Evolutionary conservation across 1,284 basidiomycete genomes (phyloP).

Genomic region (Trichosporon sp.): DNA sequence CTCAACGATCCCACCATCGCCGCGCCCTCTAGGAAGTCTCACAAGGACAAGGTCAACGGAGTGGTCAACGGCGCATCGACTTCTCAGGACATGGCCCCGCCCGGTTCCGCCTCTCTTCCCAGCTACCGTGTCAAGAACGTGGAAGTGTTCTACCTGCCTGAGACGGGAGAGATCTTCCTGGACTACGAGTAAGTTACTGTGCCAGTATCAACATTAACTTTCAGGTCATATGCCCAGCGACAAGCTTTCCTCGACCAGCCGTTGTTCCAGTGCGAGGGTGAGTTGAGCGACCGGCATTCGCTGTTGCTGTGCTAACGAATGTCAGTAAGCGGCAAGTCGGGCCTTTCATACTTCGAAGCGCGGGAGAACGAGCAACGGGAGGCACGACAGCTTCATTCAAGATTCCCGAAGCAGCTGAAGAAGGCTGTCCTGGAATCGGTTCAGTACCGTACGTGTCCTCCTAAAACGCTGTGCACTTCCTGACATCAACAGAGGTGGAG

Average conservation of each 20-base stretch:
- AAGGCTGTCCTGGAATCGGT: slow-evolving; percentile 82
- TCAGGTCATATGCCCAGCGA: slow-evolving; percentile 79
- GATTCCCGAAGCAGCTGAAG: slow-evolving; percentile 90
- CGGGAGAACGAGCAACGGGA: slow-evolving; percentile 85
- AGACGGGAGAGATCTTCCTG: slow-evolving; percentile 93
- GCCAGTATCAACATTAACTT: slow-evolving; percentile 3
- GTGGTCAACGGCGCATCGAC: slow-evolving; percentile 8
- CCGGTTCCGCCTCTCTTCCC: background rate
- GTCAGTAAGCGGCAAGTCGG: slow-evolving; percentile 80
- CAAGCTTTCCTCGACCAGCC: slow-evolving; percentile 90
- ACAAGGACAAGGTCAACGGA: slow-evolving; percentile 11
- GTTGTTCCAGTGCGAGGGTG: slow-evolving; percentile 47
- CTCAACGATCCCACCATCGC: slow-evolving; percentile 19
- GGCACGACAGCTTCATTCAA: slow-evolving; percentile 75
- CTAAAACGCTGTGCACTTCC: too few relatives aligned
- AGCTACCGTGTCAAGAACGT: slow-evolving; percentile 30
- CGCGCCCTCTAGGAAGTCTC: slow-evolving; percentile 1
- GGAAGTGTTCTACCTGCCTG: slow-evolving; percentile 80
- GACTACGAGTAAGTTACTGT: slow-evolving; percentile 74
- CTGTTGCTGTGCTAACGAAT: background rate
- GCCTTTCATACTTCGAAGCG: slow-evolving; percentile 90
- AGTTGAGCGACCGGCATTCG: background rate
- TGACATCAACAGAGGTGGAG: slow-evolving; percentile 68
- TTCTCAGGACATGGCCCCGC: background rate
- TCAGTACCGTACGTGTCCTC: slow-evolving; percentile 78